Conservation (phyloP, 1,139 yeast genomes). For the Chernovozyma aurita region DNA sequence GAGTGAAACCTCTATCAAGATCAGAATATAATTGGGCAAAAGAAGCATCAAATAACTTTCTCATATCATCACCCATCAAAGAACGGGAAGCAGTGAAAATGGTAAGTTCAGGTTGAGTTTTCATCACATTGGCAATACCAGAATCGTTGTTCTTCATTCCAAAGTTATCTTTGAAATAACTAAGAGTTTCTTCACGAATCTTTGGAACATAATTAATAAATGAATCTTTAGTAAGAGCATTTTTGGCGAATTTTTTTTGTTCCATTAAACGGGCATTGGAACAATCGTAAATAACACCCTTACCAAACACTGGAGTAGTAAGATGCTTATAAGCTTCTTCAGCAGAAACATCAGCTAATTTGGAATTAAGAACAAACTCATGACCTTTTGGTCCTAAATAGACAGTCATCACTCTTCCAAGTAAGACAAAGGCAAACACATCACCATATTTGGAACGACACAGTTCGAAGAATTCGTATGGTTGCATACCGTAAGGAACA, state of each 20-base stretch:
- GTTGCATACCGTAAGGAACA: constrained; percentile 82
- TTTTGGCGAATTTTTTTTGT: constrained; percentile 94
- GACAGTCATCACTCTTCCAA: constrained; percentile 93
- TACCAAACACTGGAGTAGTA: constrained; percentile 96
- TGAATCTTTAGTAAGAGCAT: constrained; percentile 80
- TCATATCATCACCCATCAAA: constrained; percentile 85
- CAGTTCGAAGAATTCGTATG: constrained; percentile 79
- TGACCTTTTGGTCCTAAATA: constrained; percentile 97
- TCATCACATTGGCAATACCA: constrained; percentile 70
- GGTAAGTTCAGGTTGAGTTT: constrained; percentile 90
- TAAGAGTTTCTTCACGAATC: constrained; percentile 70
- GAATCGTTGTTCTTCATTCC: constrained; percentile 30
- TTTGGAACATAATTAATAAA: constrained; percentile 84
- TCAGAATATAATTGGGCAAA: constrained; percentile 87
- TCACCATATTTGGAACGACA: constrained; percentile 86
- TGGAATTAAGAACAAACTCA: constrained; percentile 91
- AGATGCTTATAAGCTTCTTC: constrained; percentile 93
- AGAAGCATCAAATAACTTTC: constrained; percentile 73
- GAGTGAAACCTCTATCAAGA: constrained; percentile 95
- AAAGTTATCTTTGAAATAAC: constrained; percentile 53
- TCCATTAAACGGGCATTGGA: constrained; percentile 94
- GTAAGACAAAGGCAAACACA: constrained; percentile 79
- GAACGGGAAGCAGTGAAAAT: constrained; percentile 94
- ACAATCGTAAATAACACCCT: constrained; percentile 96
- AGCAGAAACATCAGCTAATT: constrained; percentile 85